Evolutionary conservation across 108 stramenopile genomes (phyloP).

Genomic region (Cyclotella kingstonii): DNA sequence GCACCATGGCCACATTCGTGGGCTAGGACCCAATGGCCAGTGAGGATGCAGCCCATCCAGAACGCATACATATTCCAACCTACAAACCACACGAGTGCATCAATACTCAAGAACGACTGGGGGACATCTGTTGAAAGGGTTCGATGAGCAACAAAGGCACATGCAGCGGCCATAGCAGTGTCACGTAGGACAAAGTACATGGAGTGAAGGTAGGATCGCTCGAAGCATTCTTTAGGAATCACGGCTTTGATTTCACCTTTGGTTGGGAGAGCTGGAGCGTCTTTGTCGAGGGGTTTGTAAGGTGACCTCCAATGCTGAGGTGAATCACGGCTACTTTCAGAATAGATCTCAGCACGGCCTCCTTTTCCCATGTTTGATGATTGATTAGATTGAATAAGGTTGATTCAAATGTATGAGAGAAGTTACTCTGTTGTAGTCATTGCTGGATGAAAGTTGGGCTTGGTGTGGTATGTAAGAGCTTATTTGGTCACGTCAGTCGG

Average conservation of each 20-base stretch:
- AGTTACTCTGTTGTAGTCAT: too few species aligned
- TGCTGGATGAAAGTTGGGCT: too few species aligned
- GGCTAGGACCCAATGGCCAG: slow-evolving; percentile 98
- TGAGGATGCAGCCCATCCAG: slow-evolving; percentile 95
- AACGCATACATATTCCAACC: slow-evolving; percentile 96
- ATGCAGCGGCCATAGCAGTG: slow-evolving; percentile 71
- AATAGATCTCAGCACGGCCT: slow-evolving; percentile 15
- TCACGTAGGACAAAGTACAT: slow-evolving; percentile 85
- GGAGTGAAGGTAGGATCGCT: slow-evolving; percentile 83
- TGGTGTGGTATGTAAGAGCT: too few species aligned
- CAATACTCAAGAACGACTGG: slow-evolving; percentile 38
- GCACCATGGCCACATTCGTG: slow-evolving; percentile 99
- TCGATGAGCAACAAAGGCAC: slow-evolving; percentile 70
- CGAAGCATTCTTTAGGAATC: slow-evolving; percentile 92
- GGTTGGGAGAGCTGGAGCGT: slow-evolving; percentile 83
- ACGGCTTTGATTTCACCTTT: slow-evolving; percentile 88
- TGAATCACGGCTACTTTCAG: slow-evolving; percentile 10
- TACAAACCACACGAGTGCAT: slow-evolving; percentile 53
- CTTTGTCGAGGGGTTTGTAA: slow-evolving; percentile 83
- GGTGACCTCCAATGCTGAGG: slow-evolving; percentile 58
- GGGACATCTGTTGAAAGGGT: slow-evolving; percentile 82
- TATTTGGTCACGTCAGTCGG: too few species aligned
- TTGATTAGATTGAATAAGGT: background rate
- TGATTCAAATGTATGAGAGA: background rate
- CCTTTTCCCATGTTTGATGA: slow-evolving; percentile 42